These are phyloP conservation scores for Gracilaria domingensis DNA, from an alignment of 23 red algal genomes.

Conservation along the genomic window DNA sequence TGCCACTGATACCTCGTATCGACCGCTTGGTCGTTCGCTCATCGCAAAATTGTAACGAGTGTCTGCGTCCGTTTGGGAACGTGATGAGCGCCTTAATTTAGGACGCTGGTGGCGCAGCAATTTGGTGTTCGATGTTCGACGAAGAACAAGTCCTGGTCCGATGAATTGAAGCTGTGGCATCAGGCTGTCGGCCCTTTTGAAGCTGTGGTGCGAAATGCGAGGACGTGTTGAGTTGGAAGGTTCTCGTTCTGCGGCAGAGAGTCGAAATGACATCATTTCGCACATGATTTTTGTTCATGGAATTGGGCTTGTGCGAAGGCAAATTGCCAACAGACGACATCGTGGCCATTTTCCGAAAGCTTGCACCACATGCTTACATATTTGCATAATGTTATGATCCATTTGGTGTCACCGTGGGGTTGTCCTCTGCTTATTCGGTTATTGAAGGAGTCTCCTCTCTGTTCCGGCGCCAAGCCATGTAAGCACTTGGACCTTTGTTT, in stretches of 20 bases:
- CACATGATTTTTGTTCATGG: background rate
- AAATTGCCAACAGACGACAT: too few species aligned
- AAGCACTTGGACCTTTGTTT: too few species aligned
- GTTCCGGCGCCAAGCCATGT: too few species aligned
- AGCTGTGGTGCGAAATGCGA: background rate
- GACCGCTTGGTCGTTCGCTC: conserved; percentile 32
- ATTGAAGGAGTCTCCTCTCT: too few species aligned
- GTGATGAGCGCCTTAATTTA: background rate
- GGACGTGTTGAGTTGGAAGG: background rate
- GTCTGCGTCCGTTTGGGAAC: background rate
- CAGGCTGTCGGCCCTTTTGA: background rate
- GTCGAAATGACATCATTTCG: too few species aligned
- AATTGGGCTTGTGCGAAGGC: too few species aligned
- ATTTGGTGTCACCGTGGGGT: too few species aligned
- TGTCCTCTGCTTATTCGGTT: too few species aligned
- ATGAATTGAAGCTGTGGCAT: background rate
- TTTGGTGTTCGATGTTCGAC: background rate
- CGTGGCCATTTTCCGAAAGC: too few species aligned
- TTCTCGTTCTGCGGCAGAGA: too few species aligned
- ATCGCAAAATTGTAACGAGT: background rate
- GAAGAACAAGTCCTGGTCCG: background rate
- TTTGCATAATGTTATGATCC: too few species aligned
- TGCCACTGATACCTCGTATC: conserved; percentile 20
- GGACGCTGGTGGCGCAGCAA: background rate
- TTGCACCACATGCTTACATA: too few species aligned